Conservation (phyloP, 192 early-diverging fungal species). For the Coemansia reversa region DNA sequence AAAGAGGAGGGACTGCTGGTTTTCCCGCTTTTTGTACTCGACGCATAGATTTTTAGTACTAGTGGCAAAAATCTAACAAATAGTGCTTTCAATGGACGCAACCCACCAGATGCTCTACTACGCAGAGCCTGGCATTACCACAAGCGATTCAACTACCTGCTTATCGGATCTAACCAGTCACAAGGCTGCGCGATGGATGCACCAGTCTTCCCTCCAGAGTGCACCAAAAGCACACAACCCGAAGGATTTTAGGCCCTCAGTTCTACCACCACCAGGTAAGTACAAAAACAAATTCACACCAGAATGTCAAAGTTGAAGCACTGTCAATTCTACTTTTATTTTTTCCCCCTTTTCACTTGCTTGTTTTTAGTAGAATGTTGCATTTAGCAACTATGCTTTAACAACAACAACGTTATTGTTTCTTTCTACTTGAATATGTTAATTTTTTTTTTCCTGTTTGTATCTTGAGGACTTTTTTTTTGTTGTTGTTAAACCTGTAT, state of each 20-base stretch:
- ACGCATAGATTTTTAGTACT: neutral
- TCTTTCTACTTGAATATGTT: neutral
- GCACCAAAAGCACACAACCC: neutral
- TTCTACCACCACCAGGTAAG: neutral
- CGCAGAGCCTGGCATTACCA: no score
- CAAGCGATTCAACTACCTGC: no score
- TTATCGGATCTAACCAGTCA: neutral
- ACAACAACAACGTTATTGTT: neutral
- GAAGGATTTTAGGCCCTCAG: neutral
- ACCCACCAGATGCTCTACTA: no score
- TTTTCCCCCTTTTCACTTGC: neutral
- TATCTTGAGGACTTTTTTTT: neutral
- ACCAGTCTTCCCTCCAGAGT: neutral
- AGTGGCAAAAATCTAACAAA: neutral
- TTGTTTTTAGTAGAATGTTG: neutral
- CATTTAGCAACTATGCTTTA: slow-evolving; percentile 2
- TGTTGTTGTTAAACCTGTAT: neutral
- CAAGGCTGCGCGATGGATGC: neutral
- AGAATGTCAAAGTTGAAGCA: neutral
- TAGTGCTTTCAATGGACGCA: neutral
- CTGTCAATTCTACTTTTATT: neutral
- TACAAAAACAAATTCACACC: neutral
- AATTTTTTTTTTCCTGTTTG: neutral
- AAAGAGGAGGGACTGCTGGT: neutral
- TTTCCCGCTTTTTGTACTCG: neutral